These are phyloP conservation scores for Xylaria bambusicola DNA, from an alignment of 495 filamentous ascomycete genomes.

Conservation along the genomic window DNA sequence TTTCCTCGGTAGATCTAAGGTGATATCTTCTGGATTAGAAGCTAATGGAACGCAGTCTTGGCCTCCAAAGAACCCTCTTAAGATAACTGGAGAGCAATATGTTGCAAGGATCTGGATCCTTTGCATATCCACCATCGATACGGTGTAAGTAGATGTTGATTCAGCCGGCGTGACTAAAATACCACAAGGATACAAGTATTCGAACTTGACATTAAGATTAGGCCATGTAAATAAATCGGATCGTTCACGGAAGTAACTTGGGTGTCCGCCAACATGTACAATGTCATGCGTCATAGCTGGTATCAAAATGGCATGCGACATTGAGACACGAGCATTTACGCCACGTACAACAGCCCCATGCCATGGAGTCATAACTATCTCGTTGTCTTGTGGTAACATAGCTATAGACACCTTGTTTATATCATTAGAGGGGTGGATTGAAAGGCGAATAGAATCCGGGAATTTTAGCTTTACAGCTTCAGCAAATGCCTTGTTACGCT, in stretches of 20 bases:
- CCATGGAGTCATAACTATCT: constrained; percentile 47
- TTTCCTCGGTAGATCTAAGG: too few species aligned
- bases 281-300: constrained; percentile 37
- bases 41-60: constrained; percentile 46
- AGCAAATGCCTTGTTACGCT: constrained; percentile 49
- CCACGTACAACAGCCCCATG: constrained; percentile 45
- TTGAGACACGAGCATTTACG: constrained; percentile 37
- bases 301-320: constrained; percentile 39
- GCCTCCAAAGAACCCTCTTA: constrained; percentile 54
- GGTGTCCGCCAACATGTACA: constrained; percentile 39
- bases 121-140: constrained; percentile 39
- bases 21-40: too few species aligned
- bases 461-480: constrained; percentile 50
- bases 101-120: constrained; percentile 53
- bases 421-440: constrained; percentile 60
- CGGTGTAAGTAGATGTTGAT: constrained; percentile 4
- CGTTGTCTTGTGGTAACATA: constrained; percentile 41
- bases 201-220: constrained; percentile 34
- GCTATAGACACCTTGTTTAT: constrained; percentile 57
- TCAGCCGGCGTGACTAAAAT: constrained; percentile 23
- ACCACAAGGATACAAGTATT: constrained; percentile 30
- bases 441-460: constrained; percentile 55
- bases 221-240: constrained; percentile 46
- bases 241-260: constrained; percentile 45
- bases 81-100: constrained; percentile 52